phyloP scores from a whole-genome alignment of 768 basidiomycete genomes.

The Myochromella boudieri region DNA sequence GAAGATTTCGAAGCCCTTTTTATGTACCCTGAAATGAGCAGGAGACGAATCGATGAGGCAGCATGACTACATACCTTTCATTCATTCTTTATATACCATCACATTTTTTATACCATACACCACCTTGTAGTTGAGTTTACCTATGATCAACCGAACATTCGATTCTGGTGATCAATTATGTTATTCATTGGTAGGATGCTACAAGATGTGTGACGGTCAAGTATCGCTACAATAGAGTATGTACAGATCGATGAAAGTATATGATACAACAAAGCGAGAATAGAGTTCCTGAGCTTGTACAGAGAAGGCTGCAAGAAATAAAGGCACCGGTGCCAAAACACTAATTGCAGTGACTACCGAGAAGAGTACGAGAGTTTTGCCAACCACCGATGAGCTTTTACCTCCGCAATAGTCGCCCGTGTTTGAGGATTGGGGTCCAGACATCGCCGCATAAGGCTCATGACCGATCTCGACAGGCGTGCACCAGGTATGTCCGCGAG shows the following conservation, averaged over 20 bases:
- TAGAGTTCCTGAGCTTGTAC: no score
- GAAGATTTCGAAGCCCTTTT: conserved; percentile 87
- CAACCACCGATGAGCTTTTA: conserved; percentile 87
- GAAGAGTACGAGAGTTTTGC: conserved; percentile 8
- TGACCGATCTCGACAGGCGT: conserved; percentile 44
- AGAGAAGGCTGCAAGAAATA: not conserved
- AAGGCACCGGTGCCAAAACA: not conserved
- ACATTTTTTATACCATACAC: not conserved
- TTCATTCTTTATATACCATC: not conserved
- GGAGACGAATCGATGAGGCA: conserved; percentile 20
- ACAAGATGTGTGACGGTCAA: no score
- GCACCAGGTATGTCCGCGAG: conserved; percentile 41
- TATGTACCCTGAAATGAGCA: conserved; percentile 26
- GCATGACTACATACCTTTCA: no score
- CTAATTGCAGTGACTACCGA: no score
- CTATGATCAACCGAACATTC: no score
- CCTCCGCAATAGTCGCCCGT: conserved; percentile 79
- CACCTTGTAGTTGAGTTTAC: not conserved
- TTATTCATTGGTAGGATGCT: conserved; percentile 5
- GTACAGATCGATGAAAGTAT: conserved; percentile 11
- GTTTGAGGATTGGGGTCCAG: conserved; percentile 80
- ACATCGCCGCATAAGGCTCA: conserved; percentile 72
- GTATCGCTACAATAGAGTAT: no score
- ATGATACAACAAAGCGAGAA: conserved; percentile 2
- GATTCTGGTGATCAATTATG: conserved; percentile 6